A percentile compares a stretch with the other conserved stretches of the same genome.
These are phyloP conservation scores for Lathyrus sativus DNA, from an alignment of 306 rosid genomes.

Conservation along the genomic window DNA sequence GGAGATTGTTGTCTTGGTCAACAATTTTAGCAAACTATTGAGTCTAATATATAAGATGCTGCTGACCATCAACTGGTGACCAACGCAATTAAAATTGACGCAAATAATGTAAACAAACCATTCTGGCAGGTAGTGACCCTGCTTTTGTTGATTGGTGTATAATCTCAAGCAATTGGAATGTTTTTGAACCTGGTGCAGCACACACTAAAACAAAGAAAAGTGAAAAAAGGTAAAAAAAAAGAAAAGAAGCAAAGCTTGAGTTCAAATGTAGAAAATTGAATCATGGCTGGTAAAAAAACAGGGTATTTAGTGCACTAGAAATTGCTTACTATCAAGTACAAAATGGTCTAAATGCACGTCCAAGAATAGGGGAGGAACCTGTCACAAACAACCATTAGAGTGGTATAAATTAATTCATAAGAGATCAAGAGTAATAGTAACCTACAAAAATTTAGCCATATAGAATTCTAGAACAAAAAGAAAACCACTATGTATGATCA, in stretches of 20 bases:
- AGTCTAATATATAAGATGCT: constrained; percentile 23
- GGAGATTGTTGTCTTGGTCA: constrained; percentile 8
- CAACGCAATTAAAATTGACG: constrained; percentile 28
- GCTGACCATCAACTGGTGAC: constrained; percentile 13
- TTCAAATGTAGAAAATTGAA: constrained; percentile 26
- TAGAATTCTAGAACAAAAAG: constrained; percentile 25
- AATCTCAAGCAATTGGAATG: constrained; percentile 96
- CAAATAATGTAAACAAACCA: constrained; percentile 62
- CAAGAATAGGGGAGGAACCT: constrained; percentile 98
- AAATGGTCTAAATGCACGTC: constrained; percentile 81
- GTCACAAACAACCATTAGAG: constrained; percentile 34
- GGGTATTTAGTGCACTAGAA: constrained; percentile 39
- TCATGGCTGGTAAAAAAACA: constrained; percentile 21
- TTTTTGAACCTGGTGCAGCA: constrained; percentile 99
- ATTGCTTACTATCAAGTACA: constrained; percentile 91
- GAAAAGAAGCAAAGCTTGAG: constrained; percentile 26
- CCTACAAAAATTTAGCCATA: constrained; percentile 19
- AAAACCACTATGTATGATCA: constrained; percentile 10
- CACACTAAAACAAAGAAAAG: constrained; percentile 65
- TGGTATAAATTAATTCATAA: constrained; percentile 25
- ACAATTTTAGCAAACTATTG: background rate
- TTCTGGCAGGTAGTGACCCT: constrained; percentile 77
- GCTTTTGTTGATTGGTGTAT: constrained; percentile 72
- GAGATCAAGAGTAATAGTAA: constrained; percentile 31
- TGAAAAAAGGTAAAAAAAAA: no score